Evolutionary conservation across 169 alveolate species (phyloP).

Genomic region (Plasmodium gonderi): DNA sequence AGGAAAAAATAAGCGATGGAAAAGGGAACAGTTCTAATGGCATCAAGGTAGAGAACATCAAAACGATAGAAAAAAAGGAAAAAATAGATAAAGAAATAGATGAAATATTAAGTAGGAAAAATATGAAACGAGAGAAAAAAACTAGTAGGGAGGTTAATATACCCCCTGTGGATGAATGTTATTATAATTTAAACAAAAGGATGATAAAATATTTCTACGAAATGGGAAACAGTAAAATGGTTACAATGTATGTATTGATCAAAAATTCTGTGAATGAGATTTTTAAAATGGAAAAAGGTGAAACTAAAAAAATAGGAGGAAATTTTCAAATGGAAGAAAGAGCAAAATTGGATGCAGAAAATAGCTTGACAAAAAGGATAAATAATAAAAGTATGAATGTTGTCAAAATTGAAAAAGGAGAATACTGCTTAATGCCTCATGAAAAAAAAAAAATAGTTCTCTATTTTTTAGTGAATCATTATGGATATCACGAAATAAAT

Average conservation of each 20-base stretch:
- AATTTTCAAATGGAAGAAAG: neutral
- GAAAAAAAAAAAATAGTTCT: slow-evolving; percentile 51
- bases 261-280: slow-evolving; percentile 1
- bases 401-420: slow-evolving; percentile 30
- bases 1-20: neutral
- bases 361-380: neutral
- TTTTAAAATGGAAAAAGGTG: neutral
- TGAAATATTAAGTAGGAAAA: neutral
- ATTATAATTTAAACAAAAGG: slow-evolving; percentile 29
- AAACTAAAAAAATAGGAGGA: neutral
- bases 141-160: neutral
- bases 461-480: slow-evolving; percentile 54
- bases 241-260: slow-evolving; percentile 37
- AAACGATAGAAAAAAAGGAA: neutral
- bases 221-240: slow-evolving; percentile 26
- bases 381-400: neutral
- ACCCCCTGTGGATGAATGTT: neutral
- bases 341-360: neutral
- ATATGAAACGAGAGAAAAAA: neutral
- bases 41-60: neutral
- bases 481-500: slow-evolving; percentile 62
- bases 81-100: neutral
- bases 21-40: neutral
- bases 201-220: slow-evolving; percentile 54
- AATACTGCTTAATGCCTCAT: slow-evolving; percentile 34